Base-by-base conservation (phyloP, 208 protist genomes). In the Phytomonas sp. region DNA sequence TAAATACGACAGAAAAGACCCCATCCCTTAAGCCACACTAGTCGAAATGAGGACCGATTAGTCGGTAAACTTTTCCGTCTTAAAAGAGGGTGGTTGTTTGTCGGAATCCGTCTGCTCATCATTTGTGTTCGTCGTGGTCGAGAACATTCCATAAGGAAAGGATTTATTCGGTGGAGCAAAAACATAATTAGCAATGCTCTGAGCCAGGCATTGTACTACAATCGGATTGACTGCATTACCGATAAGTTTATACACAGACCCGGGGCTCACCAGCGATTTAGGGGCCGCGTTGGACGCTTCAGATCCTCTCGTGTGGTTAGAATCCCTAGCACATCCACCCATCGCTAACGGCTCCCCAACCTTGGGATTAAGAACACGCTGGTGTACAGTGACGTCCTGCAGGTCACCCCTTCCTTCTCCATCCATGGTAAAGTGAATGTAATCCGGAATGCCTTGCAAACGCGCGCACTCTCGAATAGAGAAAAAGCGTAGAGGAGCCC, bases 141-240 rank as follows among this genome's bases (percentile, higher is more conserved):
- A 16, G 14, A 4, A 49, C 3, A 4, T 4, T 2, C 14, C 40
- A 12, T 10, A 19, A 49, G 6, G 40, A 4, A 19, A 23, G 2
- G 6, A 23, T 19, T 4, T 19, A 49, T 49, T 49, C 40, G 40
- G 14, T 49, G 40, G 19, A 12, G 12, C 40, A 4, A 49, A 16
- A 4, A 49, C 40, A 49, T 19, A 49, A 23, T 4, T 49, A 49
- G 40, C 40, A 49, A 49, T 49, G 7, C 29, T 60, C n/a, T 37
- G 30, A n/a, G 37, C 78, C 26, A 92, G 26, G 52, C 77, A 77
- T 64, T 82, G 77, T 45, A 92, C 76, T 10, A 94, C 76, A 26
- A 84, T 75, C n/a, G 87, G 89, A 66, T 91, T 91, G 59, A 94
- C 86, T 0, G 87, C 84, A 60, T 92, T 92, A 12, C 84, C 87